These are phyloP conservation scores for Inga oerstediana DNA, from an alignment of 306 rosid species.

Conservation along the genomic window DNA sequence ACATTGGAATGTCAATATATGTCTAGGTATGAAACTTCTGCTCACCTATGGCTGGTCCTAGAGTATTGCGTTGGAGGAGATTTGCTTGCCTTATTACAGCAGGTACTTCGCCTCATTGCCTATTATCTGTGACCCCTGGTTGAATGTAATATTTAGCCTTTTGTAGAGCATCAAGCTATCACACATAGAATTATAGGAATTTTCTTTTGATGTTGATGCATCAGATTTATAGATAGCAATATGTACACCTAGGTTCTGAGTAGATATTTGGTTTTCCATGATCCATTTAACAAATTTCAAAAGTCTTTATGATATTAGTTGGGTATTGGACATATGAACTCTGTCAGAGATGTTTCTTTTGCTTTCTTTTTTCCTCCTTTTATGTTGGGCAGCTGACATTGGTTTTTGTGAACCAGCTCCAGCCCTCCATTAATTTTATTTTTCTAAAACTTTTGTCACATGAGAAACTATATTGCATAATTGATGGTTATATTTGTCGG, in stretches of 20 bases:
- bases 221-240: neutral
- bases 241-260: neutral
- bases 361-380: neutral
- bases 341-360: neutral
- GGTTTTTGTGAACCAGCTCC: too few relatives aligned
- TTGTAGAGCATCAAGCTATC: constrained; percentile 13
- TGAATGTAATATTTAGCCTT: constrained; percentile 14
- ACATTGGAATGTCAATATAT: constrained; percentile 21
- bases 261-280: neutral
- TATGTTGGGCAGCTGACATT: neutral
- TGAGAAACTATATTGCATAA: too few relatives aligned
- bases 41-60: constrained; percentile 95
- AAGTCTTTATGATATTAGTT: neutral
- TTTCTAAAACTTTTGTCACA: too few relatives aligned
- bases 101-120: constrained; percentile 52
- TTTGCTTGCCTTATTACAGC: constrained; percentile 76
- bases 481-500: too few relatives aligned
- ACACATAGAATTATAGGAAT: neutral
- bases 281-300: neutral
- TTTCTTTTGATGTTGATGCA: neutral
- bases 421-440: too few relatives aligned
- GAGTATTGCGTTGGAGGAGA: constrained; percentile 99
- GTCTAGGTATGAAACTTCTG: constrained; percentile 94
- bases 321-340: neutral
- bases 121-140: neutral